These are phyloP conservation scores for Cornus suecica DNA, from an alignment of 148 eudicot species.

Conservation along the genomic window DNA sequence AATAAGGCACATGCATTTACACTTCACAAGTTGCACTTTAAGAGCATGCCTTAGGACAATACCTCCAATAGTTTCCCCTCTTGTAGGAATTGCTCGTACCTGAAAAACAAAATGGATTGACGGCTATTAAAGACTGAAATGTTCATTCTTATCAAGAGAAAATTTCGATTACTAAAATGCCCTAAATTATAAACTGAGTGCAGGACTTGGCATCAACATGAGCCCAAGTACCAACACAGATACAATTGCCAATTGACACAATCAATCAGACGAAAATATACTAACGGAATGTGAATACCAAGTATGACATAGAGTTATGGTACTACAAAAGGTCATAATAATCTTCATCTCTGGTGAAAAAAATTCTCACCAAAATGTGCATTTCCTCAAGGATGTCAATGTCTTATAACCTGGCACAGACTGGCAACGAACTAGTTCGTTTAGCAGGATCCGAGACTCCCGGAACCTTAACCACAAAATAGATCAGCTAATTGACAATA, in stretches of 20 bases:
- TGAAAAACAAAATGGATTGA: slow-evolving; percentile 22
- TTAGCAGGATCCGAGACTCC: no score
- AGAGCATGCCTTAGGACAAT: slow-evolving; percentile 11
- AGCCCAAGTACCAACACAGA: background rate
- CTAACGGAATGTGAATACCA: no score
- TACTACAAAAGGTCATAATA: background rate
- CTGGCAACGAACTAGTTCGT: no score
- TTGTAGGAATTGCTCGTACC: slow-evolving; percentile 67
- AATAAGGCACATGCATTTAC: background rate
- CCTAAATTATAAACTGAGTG: background rate
- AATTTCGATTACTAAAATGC: background rate
- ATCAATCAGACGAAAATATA: background rate
- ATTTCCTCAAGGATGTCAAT: no score
- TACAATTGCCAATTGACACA: background rate
- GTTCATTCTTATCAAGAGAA: background rate
- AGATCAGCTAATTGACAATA: no score
- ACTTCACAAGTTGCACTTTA: slow-evolving; percentile 1
- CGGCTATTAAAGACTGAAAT: background rate
- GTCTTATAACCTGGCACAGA: no score
- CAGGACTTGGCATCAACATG: background rate
- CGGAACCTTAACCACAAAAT: no score
- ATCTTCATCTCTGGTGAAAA: background rate
- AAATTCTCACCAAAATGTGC: background rate
- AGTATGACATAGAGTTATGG: background rate
- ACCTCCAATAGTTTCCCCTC: slow-evolving; percentile 78